Base-by-base conservation (phyloP, 2,329 filamentous ascomycete species). In the Sporothrix humicola region DNA sequence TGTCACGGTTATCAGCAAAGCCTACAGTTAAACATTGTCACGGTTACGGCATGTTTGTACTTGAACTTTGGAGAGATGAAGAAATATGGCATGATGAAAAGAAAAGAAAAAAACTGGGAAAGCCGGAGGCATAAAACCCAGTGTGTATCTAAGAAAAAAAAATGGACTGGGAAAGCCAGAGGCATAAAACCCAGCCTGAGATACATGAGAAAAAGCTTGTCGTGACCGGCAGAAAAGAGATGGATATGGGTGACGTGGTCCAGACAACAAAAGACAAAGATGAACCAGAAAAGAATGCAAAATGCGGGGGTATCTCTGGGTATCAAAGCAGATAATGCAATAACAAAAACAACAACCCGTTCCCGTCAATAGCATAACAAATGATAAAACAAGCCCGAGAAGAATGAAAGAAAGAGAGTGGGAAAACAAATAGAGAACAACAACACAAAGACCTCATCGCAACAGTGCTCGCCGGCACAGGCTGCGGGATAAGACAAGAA, bases 71-170 rank as follows among this genome's bases (percentile, higher is more conserved):
- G 12, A 26, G 31, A 42, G 58, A 17, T 17, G 26, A 13, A 23
- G 15, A 37, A 42, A 48, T 31, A 17, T 37, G 31, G 58, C 26
- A 58, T 20, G 58, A 69, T 42, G 46, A 23, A 20, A 37, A 54
- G 15, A 59, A 26, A 15, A 70, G 58, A 20, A 46, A 58, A 58
- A 42, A 48, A 31, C 31, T 23, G 52, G 42, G 44, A 61, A 71
- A 61, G 20, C 46, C 42, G n/a, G 6, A 66, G 44, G 50, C 48
- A 65, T n/a, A 42, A 65, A 50, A 54, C 42, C 20, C 44, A 65
- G 26, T 31, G 15, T 15, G 20, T 54, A 54, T 54, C 52, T 54
- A 54, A 54, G 52, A 54, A 20, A 8, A 20, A 37, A 37, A 5
- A 37, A 6, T 37, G 17, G n/a, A 31, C 56, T 59, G 10, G 56